These are phyloP conservation scores for Pseudogymnoascus verrucosus DNA, from an alignment of 2,329 filamentous ascomycete genomes.

Conservation along the genomic window DNA sequence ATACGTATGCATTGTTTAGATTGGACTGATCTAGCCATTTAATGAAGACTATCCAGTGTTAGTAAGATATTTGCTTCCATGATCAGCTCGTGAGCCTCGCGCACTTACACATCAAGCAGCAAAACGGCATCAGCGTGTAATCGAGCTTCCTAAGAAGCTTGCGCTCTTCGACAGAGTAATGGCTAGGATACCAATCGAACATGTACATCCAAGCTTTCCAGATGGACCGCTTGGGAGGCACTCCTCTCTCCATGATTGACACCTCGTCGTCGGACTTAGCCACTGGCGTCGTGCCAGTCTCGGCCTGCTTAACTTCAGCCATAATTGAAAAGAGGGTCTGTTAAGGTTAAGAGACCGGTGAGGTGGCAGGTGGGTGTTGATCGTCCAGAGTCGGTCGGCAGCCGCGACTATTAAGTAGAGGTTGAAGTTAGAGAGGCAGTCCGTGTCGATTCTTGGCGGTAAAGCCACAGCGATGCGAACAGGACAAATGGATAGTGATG, in stretches of 20 bases:
- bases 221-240: neutral
- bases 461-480: neutral
- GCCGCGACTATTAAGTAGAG: neutral
- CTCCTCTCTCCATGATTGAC: neutral
- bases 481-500: neutral
- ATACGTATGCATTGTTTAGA: slow-evolving; percentile 34
- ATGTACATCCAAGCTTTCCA: slow-evolving; percentile 23
- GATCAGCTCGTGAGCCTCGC: neutral
- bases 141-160: slow-evolving; percentile 37
- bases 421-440: neutral
- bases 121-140: slow-evolving; percentile 35
- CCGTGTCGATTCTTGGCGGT: neutral
- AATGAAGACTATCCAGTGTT: slow-evolving; percentile 26
- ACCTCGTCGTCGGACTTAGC: neutral
- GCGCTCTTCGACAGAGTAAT: slow-evolving; percentile 31
- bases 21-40: slow-evolving; percentile 35
- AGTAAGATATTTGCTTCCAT: neutral
- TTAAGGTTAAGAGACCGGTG: neutral
- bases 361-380: neutral
- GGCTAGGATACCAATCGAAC: slow-evolving; percentile 28
- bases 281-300: neutral
- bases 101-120: slow-evolving; percentile 31
- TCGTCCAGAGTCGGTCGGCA: neutral
- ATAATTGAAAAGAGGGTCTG: neutral
- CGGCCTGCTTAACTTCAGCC: neutral